Percentiles rank a stretch among this genome's conserved stretches.
phyloP scores from a whole-genome alignment of 306 rosid genomes.

The Medicago ruthenica region DNA sequence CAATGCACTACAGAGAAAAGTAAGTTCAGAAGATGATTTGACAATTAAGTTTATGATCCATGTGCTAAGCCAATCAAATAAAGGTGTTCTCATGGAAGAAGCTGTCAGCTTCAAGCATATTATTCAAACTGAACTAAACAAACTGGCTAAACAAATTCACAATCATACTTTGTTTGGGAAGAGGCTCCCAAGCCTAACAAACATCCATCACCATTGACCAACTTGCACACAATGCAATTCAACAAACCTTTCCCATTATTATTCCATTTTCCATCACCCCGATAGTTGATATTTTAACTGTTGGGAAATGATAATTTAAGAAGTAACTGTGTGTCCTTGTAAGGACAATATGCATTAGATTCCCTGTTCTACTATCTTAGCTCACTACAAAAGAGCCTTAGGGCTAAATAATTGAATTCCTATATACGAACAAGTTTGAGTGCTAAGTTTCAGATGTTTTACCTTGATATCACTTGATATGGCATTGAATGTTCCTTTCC shows the following conservation, averaged over 20 bases:
- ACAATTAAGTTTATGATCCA: constrained; percentile 12
- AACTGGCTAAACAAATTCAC: constrained; percentile 6
- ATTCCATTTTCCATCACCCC: constrained; percentile 36
- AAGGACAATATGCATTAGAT: constrained; percentile 20
- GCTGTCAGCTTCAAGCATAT: constrained; percentile 2
- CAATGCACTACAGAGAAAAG: constrained; percentile 16
- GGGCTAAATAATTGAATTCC: constrained; percentile 34
- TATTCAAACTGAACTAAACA: constrained; percentile 22
- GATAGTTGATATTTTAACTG: constrained; percentile 3
- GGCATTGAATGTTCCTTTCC: constrained; percentile 99
- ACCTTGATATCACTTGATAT: constrained; percentile 98
- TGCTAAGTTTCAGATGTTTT: constrained; percentile 17
- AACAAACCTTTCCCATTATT: constrained; percentile 13
- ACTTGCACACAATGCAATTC: constrained; percentile 19
- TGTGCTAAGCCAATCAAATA: constrained; percentile 30
- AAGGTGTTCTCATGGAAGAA: constrained; percentile 26
- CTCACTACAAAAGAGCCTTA: constrained; percentile 5
- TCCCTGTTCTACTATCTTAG: constrained; percentile 14
- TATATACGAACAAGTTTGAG: constrained; percentile 10
- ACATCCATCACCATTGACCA: constrained; percentile 26
- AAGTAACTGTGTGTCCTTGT: constrained; percentile 23
- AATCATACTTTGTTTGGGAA: constrained; percentile 14
- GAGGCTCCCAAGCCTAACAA: constrained; percentile 3
- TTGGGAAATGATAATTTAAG: background rate
- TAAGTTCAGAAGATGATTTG: constrained; percentile 29